These are phyloP conservation scores for Scutellaria baicalensis DNA, from an alignment of 257 asterid species.

Conservation along the genomic window DNA sequence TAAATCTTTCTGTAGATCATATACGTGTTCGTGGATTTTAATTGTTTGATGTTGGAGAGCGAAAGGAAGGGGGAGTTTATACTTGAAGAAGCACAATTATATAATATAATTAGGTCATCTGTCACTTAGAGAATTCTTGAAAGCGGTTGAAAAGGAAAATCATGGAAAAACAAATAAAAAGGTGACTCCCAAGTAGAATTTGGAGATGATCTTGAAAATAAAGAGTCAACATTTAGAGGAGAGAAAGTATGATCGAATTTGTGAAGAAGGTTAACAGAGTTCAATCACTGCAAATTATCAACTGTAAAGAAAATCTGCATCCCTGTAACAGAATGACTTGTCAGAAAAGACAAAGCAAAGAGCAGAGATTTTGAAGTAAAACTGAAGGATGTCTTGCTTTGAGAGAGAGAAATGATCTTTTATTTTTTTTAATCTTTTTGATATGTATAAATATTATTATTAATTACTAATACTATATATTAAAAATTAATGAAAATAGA, in stretches of 20 bases:
- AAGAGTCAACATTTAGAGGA: background rate
- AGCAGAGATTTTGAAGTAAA: background rate
- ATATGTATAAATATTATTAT: too few relatives aligned
- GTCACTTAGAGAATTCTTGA: constrained; percentile 32
- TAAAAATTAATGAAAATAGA: too few relatives aligned
- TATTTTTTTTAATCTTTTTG: too few relatives aligned
- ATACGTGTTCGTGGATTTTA: background rate
- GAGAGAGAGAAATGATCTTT: constrained; percentile 2
- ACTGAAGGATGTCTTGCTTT: constrained; percentile 24
- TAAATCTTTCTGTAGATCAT: constrained; percentile 14
- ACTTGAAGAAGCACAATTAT: constrained; percentile 13
- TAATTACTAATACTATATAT: too few relatives aligned
- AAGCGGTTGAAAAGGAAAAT: background rate
- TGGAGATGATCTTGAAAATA: background rate
- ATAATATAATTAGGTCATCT: constrained; percentile 49
- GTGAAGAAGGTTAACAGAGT: background rate
- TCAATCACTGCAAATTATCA: background rate
- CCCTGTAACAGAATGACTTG: too few relatives aligned
- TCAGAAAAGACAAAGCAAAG: too few relatives aligned
- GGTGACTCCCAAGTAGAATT: constrained; percentile 2
- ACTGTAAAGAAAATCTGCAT: background rate
- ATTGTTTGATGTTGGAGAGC: constrained; percentile 17
- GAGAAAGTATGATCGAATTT: too few relatives aligned
- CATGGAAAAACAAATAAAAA: background rate
- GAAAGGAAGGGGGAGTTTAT: constrained; percentile 7